phyloP scores from a whole-genome alignment of 768 basidiomycete species.

The Jaapia argillacea region DNA sequence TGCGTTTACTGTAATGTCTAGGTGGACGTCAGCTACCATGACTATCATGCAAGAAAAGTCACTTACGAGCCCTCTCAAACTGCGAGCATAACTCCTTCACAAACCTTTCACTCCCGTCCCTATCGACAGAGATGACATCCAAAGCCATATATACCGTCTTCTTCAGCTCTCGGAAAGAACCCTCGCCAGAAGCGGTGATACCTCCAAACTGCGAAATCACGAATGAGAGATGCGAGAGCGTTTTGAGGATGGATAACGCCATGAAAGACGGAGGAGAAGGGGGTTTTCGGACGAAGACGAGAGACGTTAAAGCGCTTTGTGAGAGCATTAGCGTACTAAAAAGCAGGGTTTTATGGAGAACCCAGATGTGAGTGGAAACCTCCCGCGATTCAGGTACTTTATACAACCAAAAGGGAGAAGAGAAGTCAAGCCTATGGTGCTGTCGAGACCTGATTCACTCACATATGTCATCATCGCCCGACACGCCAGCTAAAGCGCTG shows the following conservation, averaged over 20 bases:
- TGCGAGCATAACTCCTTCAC: slow-evolving; percentile 15
- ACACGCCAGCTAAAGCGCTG: slow-evolving; percentile 21
- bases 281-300: slow-evolving; percentile 1
- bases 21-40: no score
- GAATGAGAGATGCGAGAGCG: slow-evolving; percentile 61
- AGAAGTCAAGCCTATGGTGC: slow-evolving; percentile 11
- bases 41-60: neutral
- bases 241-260: slow-evolving; percentile 42
- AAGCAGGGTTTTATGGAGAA: slow-evolving; percentile 62
- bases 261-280: slow-evolving; percentile 29
- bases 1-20: no score
- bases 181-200: slow-evolving; percentile 38
- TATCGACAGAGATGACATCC: slow-evolving; percentile 50
- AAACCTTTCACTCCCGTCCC: slow-evolving; percentile 26
- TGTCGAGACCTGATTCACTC: slow-evolving; percentile 23
- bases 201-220: slow-evolving; percentile 78
- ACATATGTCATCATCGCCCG: slow-evolving; percentile 18
- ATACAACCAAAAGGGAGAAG: slow-evolving; percentile 2
- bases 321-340: slow-evolving; percentile 64
- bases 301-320: slow-evolving; percentile 46
- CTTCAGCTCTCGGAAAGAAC: slow-evolving; percentile 63
- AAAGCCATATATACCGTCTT: slow-evolving; percentile 69
- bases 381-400: slow-evolving; percentile 35
- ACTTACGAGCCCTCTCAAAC: neutral
- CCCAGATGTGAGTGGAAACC: slow-evolving; percentile 48